phyloP scores from a whole-genome alignment of 176 grass and related monocot genomes.

The Triticum turgidum region DNA sequence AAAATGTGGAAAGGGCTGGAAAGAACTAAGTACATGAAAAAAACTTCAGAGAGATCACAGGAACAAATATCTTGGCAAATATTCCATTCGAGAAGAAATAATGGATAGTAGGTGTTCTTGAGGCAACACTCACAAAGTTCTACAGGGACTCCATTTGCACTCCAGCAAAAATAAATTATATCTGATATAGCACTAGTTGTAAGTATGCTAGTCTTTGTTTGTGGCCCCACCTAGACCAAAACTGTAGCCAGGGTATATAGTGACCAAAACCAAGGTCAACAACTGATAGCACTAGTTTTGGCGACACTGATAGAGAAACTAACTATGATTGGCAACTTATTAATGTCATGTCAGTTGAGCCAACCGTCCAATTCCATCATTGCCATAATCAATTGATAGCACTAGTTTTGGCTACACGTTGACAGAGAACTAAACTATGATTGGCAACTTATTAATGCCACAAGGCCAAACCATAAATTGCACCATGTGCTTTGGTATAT shows the following conservation, averaged over 20 bases:
- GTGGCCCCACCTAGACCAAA: neutral
- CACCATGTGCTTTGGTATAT: neutral
- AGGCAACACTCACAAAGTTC: slow-evolving; percentile 7
- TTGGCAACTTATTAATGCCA: neutral
- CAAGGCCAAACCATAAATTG: neutral
- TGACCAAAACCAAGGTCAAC: neutral
- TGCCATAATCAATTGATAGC: neutral
- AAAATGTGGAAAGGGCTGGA: neutral
- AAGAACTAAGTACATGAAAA: slow-evolving; percentile 3
- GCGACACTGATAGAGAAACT: neutral
- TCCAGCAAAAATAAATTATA: neutral
- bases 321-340: neutral
- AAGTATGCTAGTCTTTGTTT: neutral
- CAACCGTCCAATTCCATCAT: neutral
- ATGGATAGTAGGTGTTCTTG: neutral
- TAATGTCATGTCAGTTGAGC: neutral
- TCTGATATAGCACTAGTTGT: neutral
- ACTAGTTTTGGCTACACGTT: neutral
- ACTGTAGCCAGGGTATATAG: neutral
- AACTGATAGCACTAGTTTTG: neutral
- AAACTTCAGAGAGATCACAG: neutral
- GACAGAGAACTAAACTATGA: neutral
- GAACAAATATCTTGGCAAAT: neutral
- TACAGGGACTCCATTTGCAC: neutral
- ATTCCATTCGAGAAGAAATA: neutral